Percentiles rank a stretch among this genome's conserved stretches.
Evolutionary conservation across 306 rosid species (phyloP).

Genomic region (Cucumis cinereus): DNA sequence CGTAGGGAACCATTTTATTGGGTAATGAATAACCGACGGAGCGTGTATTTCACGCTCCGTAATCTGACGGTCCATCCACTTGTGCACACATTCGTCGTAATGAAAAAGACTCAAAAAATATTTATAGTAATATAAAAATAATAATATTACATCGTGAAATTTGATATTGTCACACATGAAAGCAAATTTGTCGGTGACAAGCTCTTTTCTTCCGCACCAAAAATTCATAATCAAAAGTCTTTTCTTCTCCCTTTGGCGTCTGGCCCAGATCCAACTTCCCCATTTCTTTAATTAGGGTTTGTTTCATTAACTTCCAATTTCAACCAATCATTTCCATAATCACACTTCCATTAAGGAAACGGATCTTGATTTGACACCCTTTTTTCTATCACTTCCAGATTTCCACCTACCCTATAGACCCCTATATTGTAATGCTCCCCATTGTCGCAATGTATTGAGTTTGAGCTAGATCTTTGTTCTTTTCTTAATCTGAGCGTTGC

Average conservation of each 20-base stretch:
- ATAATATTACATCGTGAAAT: background rate
- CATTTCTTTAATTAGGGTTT: slow-evolving; percentile 5
- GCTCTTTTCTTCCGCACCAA: background rate
- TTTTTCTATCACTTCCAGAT: background rate
- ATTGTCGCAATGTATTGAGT: slow-evolving; percentile 9
- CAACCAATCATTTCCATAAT: slow-evolving; percentile 11
- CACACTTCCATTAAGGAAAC: background rate
- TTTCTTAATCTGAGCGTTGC: background rate
- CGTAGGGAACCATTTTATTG: background rate
- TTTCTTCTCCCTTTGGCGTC: background rate
- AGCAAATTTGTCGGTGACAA: background rate
- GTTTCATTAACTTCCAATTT: background rate
- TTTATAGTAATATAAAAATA: too few relatives aligned
- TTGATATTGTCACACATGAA: background rate
- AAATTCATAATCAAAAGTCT: background rate
- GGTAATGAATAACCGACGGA: background rate
- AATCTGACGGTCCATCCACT: background rate
- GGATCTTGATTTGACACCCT: background rate
- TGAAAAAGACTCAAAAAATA: background rate
- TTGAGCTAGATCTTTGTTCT: slow-evolving; percentile 26
- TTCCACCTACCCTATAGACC: background rate
- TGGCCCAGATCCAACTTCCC: slow-evolving; percentile 2
- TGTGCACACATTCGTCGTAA: background rate
- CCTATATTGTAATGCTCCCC: background rate
- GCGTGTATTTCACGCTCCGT: background rate